Conservation (phyloP, 179 eudicot species). For the Gypsophila paniculata region DNA sequence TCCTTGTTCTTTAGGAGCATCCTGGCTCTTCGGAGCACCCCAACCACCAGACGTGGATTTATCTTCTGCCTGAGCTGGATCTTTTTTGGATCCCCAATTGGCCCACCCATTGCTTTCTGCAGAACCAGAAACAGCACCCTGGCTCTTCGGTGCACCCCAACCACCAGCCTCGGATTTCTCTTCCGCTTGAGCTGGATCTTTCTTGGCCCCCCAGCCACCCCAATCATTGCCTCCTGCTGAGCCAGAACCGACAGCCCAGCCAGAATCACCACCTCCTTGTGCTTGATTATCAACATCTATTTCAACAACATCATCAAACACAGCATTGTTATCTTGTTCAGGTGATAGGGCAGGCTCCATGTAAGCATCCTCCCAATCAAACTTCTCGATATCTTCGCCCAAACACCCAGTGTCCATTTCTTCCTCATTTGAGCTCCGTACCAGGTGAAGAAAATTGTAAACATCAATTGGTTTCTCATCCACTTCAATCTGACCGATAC, state of each 20-base stretch:
- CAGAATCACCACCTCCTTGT: conserved; percentile 7
- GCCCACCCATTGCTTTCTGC: neutral
- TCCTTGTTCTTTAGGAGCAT: no score
- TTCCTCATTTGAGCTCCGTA: conserved; percentile 42
- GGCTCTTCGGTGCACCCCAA: conserved; percentile 19
- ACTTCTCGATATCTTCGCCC: conserved; percentile 61
- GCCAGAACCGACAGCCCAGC: neutral
- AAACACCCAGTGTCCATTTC: conserved; percentile 52
- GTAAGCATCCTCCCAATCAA: conserved; percentile 45
- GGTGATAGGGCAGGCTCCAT: conserved; percentile 60
- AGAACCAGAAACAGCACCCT: neutral
- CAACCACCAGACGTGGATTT: neutral
- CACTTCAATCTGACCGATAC: conserved; percentile 38
- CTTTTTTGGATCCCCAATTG: neutral
- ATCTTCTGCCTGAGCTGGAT: neutral
- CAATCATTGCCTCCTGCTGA: conserved; percentile 17
- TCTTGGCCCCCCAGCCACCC: conserved; percentile 32
- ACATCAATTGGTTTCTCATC: conserved; percentile 52
- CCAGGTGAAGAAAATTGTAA: conserved; percentile 64
- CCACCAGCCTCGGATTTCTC: conserved; percentile 7
- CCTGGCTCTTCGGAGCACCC: neutral
- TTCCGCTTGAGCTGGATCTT: conserved; percentile 9
- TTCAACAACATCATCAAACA: conserved; percentile 57
- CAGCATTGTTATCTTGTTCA: conserved; percentile 49
- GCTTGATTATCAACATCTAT: conserved; percentile 21